phyloP scores from a whole-genome alignment of 257 asterid genomes.

The Fraxinus excelsior region DNA sequence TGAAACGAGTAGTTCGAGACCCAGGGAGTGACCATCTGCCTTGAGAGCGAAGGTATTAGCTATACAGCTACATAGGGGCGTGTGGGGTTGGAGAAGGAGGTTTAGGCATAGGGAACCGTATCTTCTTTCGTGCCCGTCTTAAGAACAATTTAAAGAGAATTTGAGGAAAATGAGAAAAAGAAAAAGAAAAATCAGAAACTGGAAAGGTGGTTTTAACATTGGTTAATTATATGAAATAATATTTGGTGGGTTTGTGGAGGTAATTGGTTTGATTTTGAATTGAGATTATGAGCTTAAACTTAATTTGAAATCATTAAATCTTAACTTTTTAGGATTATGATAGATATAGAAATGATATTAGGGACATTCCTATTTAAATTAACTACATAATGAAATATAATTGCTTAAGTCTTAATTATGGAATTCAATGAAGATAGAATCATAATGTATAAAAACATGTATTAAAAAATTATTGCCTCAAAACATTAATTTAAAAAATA shows the following conservation, averaged over 20 bases:
- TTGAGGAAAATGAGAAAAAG: not conserved
- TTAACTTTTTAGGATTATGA: not conserved
- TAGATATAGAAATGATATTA: no score
- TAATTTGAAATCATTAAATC: not conserved
- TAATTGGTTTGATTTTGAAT: not conserved
- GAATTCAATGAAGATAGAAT: no score
- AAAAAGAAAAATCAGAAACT: conserved; percentile 22
- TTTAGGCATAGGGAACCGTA: no score
- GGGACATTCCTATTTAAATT: not conserved
- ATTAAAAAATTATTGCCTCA: no score
- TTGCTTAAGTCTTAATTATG: not conserved
- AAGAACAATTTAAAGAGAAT: not conserved
- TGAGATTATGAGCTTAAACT: not conserved
- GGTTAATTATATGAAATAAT: conserved; percentile 17
- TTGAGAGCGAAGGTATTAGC: not conserved
- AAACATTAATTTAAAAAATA: no score
- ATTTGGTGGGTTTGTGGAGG: not conserved
- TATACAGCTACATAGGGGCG: not conserved
- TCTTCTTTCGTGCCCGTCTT: not conserved
- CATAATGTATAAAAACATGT: no score
- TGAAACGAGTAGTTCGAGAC: conserved; percentile 26
- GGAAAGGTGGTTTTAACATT: conserved; percentile 26
- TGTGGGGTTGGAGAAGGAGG: no score
- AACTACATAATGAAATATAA: no score
- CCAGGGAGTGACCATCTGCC: not conserved